Evolutionary conservation across 2,329 filamentous ascomycete genomes (phyloP).

Genomic region (Aureobasidium sp.): DNA sequence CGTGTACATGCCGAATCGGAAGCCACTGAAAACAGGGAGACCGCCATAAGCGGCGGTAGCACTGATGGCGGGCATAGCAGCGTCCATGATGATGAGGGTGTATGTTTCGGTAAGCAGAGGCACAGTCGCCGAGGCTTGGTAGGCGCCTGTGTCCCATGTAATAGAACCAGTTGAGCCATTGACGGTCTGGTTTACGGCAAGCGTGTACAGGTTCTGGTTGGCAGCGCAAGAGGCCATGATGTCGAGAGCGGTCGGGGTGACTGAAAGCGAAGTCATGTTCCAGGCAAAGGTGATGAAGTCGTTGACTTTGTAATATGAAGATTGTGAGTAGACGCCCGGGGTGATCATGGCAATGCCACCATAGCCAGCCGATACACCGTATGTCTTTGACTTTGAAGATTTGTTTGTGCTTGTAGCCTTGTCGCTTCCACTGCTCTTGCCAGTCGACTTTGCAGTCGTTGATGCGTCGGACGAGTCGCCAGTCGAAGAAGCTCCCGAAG

Average conservation of each 20-base stretch:
- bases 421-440: conserved; percentile 20
- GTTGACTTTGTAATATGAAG: conserved; percentile 54
- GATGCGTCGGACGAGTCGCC: conserved; percentile 20
- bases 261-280: conserved; percentile 60
- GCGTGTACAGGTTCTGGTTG: conserved; percentile 55
- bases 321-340: conserved; percentile 42
- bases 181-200: conserved; percentile 50
- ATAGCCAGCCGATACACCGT: conserved; percentile 48
- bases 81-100: conserved; percentile 57
- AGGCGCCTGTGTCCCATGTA: conserved; percentile 55
- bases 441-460: conserved; percentile 14
- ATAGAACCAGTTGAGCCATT: conserved; percentile 42
- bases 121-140: conserved; percentile 42
- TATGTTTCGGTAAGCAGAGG: conserved; percentile 54
- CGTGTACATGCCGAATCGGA: conserved; percentile 57
- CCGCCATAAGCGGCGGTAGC: conserved; percentile 50
- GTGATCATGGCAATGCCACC: conserved; percentile 58
- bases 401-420: conserved; percentile 17
- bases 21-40: conserved; percentile 45
- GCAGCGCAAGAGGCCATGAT: conserved; percentile 54
- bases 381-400: conserved; percentile 30
- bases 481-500: conserved; percentile 17
- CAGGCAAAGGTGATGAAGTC: conserved; percentile 57
- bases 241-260: conserved; percentile 53
- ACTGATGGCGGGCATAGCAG: conserved; percentile 42